Evolutionary conservation across 371 early-diverging fungal genomes (phyloP).

Genomic region (Haplosporangium sp.): DNA sequence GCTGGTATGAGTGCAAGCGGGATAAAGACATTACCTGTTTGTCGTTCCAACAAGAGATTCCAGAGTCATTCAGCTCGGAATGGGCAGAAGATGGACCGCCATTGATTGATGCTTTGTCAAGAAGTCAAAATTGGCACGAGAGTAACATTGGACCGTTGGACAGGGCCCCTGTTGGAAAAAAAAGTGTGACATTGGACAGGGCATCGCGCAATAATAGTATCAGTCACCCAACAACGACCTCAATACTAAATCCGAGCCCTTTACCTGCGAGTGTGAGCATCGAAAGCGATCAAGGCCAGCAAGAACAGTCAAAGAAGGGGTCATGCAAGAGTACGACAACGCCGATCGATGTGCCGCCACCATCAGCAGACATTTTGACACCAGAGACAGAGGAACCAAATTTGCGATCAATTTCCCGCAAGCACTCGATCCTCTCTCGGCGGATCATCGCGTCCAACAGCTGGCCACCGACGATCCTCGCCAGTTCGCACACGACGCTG

Average conservation of each 20-base stretch:
- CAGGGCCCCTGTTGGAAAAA: conserved; percentile 7
- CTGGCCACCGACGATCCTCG: conserved; percentile 52
- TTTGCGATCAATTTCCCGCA: conserved; percentile 28
- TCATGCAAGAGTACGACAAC: not conserved
- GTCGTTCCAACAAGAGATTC: conserved; percentile 27
- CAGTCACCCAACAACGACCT: conserved; percentile 2
- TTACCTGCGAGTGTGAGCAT: not conserved
- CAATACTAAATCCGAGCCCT: not conserved
- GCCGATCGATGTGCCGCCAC: conserved; percentile 27
- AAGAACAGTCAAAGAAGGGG: not conserved
- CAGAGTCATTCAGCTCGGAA: conserved; percentile 6
- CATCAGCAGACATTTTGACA: not conserved
- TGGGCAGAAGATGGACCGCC: conserved; percentile 23
- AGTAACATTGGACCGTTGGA: conserved; percentile 42
- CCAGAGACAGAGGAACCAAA: conserved; percentile 7
- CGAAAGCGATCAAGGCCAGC: not conserved
- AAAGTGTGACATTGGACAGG: not conserved
- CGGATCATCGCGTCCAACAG: conserved; percentile 53
- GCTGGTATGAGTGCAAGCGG: conserved; percentile 54
- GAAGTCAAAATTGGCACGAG: conserved; percentile 28
- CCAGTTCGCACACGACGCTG: conserved; percentile 49
- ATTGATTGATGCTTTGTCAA: conserved; percentile 1
- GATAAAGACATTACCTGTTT: conserved; percentile 39
- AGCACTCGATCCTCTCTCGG: conserved; percentile 47
- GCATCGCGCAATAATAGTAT: conserved; percentile 41